Base-by-base conservation (phyloP, 2,329 filamentous ascomycete species). In the Ceratocystis albifundus region DNA sequence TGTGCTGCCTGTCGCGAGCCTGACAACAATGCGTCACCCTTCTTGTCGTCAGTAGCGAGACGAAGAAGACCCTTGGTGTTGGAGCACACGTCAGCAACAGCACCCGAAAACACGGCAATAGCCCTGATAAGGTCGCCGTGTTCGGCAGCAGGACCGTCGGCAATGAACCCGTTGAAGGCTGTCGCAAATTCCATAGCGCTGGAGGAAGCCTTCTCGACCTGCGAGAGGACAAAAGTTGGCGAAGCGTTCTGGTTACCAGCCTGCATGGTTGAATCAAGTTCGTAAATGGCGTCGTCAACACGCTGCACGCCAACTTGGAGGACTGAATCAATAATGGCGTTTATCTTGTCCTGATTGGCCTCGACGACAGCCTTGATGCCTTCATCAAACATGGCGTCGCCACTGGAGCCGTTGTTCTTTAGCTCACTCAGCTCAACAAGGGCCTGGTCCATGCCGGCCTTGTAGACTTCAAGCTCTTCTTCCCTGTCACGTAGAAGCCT, bases 191-290 rank as follows among this genome's bases (percentile, higher is more conserved):
- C 94, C 76, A 95, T 97, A 12, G 94, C 90, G 70, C 87, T 96
- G 8, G 91, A 86, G 6, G 92, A 94, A 0, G 94, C 92, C 79
- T 97, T 99, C 74, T 99, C 94, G 67, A 97, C 92, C 75, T 97
- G 93, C 1, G 93, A 97, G 63, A 99, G 81, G 12, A 99, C 92
- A 74, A 95, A 97, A 1, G 93, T 85, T 15, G 94, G 91, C 50
- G 92, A 96, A 0, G 94, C 94, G 72, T 95, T 99, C 77, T 97
- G 94, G 78, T 99, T 99, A 75, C 94, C 94, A 50, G 93, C 94
- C 75, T 97, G 93, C 91, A 97, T 97, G 22, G 89, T 89, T 22
- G 94, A 97, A 76, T 99, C 94, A 55, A 99, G 81, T 76, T 99
- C 94, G 77, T 99, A 99, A 45, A 99, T 80, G 55, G 94, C 91